phyloP scores from a whole-genome alignment of 78 protist genomes.

The Dictyostelium intermedium region DNA sequence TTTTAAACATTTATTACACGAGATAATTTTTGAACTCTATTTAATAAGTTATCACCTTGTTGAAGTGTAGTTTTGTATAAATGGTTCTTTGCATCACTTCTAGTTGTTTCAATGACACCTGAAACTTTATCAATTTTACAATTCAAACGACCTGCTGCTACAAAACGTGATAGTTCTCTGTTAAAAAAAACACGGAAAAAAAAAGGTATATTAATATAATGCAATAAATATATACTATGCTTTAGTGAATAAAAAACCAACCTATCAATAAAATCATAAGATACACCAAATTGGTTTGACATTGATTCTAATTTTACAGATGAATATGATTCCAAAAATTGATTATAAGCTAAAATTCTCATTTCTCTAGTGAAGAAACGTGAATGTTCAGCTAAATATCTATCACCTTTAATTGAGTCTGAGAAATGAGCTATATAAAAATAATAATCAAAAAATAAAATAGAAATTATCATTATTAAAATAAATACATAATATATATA shows the following conservation, averaged over 20 bases:
- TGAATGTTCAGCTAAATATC: constrained; percentile 85
- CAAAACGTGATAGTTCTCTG: constrained; percentile 91
- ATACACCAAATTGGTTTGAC: constrained; percentile 94
- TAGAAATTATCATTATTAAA: neutral
- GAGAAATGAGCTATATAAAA: constrained; percentile 74
- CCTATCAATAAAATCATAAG: constrained; percentile 86
- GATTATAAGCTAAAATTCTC: constrained; percentile 93
- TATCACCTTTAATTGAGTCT: constrained; percentile 75
- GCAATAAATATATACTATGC: neutral
- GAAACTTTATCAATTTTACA: constrained; percentile 96
- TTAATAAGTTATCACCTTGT: constrained; percentile 96
- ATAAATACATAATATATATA: neutral
- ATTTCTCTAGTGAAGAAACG: constrained; percentile 93
- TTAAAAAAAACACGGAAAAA: no score
- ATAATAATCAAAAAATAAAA: neutral
- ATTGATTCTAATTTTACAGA: constrained; percentile 92
- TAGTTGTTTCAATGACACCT: constrained; percentile 93
- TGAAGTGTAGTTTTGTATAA: constrained; percentile 88
- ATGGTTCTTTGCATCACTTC: constrained; percentile 91
- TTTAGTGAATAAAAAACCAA: neutral
- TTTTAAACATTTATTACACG: constrained; percentile 93
- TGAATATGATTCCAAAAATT: constrained; percentile 94
- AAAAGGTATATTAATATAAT: neutral
- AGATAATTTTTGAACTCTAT: constrained; percentile 95
- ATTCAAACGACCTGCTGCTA: constrained; percentile 91